Evolutionary conservation across 495 filamentous ascomycete genomes (phyloP), one percentile per base, ranked within the genome.

Genomic region (Eremomyces bilateralis): DNA sequence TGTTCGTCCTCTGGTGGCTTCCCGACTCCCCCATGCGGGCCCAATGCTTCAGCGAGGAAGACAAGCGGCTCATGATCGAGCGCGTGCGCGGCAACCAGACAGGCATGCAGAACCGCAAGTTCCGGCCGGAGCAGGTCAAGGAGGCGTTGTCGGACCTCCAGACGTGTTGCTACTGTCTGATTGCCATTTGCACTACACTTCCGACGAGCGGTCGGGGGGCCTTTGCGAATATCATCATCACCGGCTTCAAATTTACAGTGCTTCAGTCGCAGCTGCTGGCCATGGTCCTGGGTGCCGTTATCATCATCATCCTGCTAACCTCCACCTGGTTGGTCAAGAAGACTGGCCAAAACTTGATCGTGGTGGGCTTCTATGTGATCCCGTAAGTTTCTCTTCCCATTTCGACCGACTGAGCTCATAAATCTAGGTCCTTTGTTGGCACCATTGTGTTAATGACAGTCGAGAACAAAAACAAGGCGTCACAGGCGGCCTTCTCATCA

Each of bases 211-310:
- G 73, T 0, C 59, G 78, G 3, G 71, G 73, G 15, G 63, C 65
- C 2, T 79, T 76, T 45, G 67, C 69, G 21, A 71, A 69, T 38
- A 65, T 78, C 43, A 73, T 71, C 40, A 61, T 62, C 32, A 54
- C 53, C 27, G 52, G 51, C 36, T 59, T 71, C 34, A 43, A 59
- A 3, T 71, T 68, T 38, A 53, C 48, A 3, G 45, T 50, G 5
- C 51, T 68, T 11, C 54, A 70, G 40, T 67, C 66, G 1, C 65
- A 69, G 48, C 52, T 70, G 8, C 48, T 70, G 22, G 65, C 71
- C 13, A 80, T 80, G 70, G 71, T 79, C 3, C 53, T 79, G 1
- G 73, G 75, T 3, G 67, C 63, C 24, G 76, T 74, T 38, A 77
- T 80, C 40, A 72, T 76, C 37, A 63, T 73, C 21, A 66, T 77